A percentile compares a stretch with the other conserved stretches of the same genome.
Evolutionary conservation across 176 grass and related monocot species (phyloP).

Genomic region (Triticum aestivum): DNA sequence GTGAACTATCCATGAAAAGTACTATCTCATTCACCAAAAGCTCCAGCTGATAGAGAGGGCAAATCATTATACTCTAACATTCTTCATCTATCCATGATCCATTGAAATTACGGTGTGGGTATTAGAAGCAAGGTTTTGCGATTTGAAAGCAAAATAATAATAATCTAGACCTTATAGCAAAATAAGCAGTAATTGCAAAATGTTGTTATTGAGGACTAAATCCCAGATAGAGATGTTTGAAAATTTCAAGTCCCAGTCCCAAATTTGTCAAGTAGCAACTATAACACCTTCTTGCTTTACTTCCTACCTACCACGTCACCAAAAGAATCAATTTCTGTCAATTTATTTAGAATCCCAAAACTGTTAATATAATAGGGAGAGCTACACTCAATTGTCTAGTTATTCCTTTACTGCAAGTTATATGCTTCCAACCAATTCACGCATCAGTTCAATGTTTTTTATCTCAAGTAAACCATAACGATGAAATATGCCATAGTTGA

Average conservation of each 20-base stretch:
- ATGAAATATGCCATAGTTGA: neutral
- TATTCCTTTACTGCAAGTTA: neutral
- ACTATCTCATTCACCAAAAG: neutral
- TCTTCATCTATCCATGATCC: neutral
- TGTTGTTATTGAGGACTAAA: no score
- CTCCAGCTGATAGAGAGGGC: neutral
- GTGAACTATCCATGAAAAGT: neutral
- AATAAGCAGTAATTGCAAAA: no score
- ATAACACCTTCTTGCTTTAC: no score
- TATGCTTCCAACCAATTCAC: neutral
- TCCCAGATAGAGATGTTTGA: no score
- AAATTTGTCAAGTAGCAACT: no score
- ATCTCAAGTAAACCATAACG: neutral
- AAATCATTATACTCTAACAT: neutral
- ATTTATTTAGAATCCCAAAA: no score
- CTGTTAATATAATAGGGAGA: no score
- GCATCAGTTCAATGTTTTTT: neutral
- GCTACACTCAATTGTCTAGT: neutral
- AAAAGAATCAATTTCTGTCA: no score
- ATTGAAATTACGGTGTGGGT: neutral
- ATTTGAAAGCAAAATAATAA: no score
- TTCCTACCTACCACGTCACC: no score
- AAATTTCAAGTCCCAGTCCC: no score
- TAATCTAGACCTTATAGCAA: no score
- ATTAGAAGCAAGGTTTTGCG: neutral